Evolutionary conservation across 352 stramenopile genomes (phyloP).

Genomic region (Globisporangium acanthophoron): DNA sequence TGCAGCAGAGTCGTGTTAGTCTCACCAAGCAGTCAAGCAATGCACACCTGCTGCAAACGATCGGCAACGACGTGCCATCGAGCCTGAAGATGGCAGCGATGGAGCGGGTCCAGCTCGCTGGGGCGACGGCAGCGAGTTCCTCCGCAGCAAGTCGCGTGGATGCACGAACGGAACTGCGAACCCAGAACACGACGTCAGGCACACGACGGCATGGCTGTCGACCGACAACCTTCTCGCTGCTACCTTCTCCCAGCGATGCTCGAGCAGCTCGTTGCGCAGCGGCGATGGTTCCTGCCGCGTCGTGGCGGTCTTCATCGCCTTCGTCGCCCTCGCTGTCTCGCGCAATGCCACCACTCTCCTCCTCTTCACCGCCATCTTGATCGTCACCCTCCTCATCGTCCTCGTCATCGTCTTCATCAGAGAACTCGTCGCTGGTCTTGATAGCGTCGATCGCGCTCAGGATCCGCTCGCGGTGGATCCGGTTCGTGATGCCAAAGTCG

Average conservation of each 20-base stretch:
- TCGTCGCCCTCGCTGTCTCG: slow-evolving; percentile 11
- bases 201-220: too few relatives aligned
- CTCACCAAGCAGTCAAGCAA: neutral
- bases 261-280: slow-evolving; percentile 7
- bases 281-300: neutral
- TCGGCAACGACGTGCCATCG: slow-evolving; percentile 33
- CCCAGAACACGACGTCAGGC: neutral
- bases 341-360: slow-evolving; percentile 18
- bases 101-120: slow-evolving; percentile 13
- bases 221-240: neutral
- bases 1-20: slow-evolving; percentile 10
- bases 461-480: slow-evolving; percentile 61
- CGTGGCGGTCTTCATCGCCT: neutral
- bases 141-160: slow-evolving; percentile 36
- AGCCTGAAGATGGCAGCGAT: slow-evolving; percentile 42
- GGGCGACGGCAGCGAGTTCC: slow-evolving; percentile 34
- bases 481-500: slow-evolving; percentile 65
- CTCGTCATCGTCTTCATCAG: slow-evolving; percentile 49
- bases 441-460: slow-evolving; percentile 73
- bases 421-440: slow-evolving; percentile 65
- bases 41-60: neutral
- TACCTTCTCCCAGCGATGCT: slow-evolving; percentile 22
- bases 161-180: slow-evolving; percentile 18
- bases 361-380: slow-evolving; percentile 27
- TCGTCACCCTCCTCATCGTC: slow-evolving; percentile 37